Percentiles rank a stretch among this genome's conserved stretches.
These are phyloP conservation scores for Chloris gayana DNA, from an alignment of 176 grass and related monocot species.

Conservation along the genomic window DNA sequence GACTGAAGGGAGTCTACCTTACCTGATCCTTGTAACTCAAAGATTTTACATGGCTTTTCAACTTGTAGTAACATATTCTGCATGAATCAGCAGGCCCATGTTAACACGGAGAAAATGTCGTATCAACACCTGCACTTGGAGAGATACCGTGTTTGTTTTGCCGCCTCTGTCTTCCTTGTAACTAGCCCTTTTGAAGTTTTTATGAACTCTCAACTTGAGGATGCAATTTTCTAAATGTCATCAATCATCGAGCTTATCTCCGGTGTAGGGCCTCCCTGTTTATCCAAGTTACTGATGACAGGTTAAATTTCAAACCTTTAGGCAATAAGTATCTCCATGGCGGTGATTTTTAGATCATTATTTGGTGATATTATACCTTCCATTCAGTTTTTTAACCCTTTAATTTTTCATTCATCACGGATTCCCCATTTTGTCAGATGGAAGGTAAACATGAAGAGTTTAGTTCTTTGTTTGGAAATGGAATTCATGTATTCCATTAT, in stretches of 20 bases:
- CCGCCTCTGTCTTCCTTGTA: constrained; percentile 76
- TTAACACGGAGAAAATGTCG: constrained; percentile 89
- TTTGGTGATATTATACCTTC: constrained; percentile 34
- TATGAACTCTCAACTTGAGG: constrained; percentile 68
- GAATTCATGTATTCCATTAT: constrained; percentile 40
- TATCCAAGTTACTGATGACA: constrained; percentile 77
- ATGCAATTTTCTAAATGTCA: constrained; percentile 65
- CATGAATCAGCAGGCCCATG: constrained; percentile 96
- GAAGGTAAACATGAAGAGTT: constrained; percentile 28
- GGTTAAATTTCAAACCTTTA: constrained; percentile 87
- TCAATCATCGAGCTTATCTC: constrained; percentile 57
- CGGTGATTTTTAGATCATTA: constrained; percentile 53
- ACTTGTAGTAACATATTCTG: constrained; percentile 87
- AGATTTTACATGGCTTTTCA: constrained; percentile 72
- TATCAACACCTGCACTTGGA: constrained; percentile 96
- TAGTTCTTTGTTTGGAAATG: constrained; percentile 33
- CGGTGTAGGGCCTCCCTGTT: constrained; percentile 80
- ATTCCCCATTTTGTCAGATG: constrained; percentile 15
- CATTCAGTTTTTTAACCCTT: constrained; percentile 25
- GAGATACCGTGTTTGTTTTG: constrained; percentile 98
- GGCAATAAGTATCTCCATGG: constrained; percentile 52
- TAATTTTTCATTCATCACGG: constrained; percentile 34
- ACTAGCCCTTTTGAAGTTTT: constrained; percentile 62
- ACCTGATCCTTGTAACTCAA: constrained; percentile 63
- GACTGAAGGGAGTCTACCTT: constrained; percentile 55